Evolutionary conservation across 345 rosid genomes (phyloP), one percentile per base, ranked within the genome.

Genomic region (Hevea brasiliensis): DNA sequence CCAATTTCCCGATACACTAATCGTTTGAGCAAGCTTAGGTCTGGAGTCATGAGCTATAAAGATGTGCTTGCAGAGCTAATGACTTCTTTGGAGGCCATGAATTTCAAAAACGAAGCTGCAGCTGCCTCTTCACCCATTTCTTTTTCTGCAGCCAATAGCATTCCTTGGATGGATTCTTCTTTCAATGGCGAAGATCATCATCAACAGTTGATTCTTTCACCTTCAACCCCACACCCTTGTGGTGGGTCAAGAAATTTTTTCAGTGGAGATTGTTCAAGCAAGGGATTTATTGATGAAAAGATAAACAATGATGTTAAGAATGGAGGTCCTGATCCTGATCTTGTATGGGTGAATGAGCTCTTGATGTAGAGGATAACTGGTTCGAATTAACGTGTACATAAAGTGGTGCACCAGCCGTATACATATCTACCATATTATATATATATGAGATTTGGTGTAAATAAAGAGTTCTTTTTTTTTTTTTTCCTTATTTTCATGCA

Each of bases 311-410:
- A 7, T 63, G 29, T 4, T 23, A 26, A 10, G 10, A 11, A 11
- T 55, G 60, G 26, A n/a, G 61, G 72, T 72, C 37, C 71, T 18
- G 94, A 85, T 82, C 93, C 87, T 60, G 97, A 94, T 85, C 82
- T 94, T 9, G 95, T 92, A 67, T 94, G 98, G 98, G 97, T 94
- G 27, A 90, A 89, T 72, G 98, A 94, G 41, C 95, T 94, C 18
- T 66, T 94, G 75, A 92, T 79, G 88, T 94, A 85, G 83, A 4
- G 4, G 37, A 32, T 32, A 4, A 32, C 37, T 4, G 37, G 4
- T 32, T 32, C 37, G 37, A 32, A 32, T 62, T 68, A 58, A 58
- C 29, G 74, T 77, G 77, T 77, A 72, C 51, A 75, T 61, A 53
- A 44, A 23, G 27, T 8, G 53, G 26, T 57, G 70, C 72, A 73